Percentiles rank a stretch among this genome's conserved stretches.
phyloP scores from a whole-genome alignment of 129 eudicot species.

The Escallonia rubra region DNA sequence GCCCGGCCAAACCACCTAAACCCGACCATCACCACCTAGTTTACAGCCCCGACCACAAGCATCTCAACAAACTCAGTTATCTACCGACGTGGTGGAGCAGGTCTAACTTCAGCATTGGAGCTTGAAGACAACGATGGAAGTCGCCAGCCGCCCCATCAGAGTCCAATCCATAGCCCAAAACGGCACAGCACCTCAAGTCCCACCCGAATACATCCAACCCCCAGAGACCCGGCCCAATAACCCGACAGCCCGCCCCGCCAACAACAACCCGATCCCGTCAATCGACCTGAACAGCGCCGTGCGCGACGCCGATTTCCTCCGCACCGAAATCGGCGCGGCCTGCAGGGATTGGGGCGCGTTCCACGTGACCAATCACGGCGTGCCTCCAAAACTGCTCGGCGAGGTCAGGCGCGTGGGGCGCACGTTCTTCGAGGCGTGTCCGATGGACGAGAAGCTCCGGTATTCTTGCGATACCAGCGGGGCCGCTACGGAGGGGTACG shows the following conservation, averaged over 20 bases:
- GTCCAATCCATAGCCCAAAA: conserved; percentile 59
- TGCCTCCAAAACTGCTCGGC: conserved; percentile 36
- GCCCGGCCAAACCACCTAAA: too few relatives aligned
- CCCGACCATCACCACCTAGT: too few relatives aligned
- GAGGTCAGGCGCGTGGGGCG: conserved; percentile 42
- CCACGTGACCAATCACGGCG: conserved; percentile 72
- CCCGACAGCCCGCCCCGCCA: neutral
- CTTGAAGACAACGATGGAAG: conserved; percentile 29
- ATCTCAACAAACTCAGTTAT: too few relatives aligned
- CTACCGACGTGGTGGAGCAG: too few relatives aligned
- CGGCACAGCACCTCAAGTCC: conserved; percentile 30
- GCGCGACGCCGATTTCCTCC: conserved; percentile 5
- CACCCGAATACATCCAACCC: conserved; percentile 84
- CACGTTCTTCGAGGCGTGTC: conserved; percentile 50
- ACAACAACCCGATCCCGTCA: conserved; percentile 29
- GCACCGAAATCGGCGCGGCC: conserved; percentile 27
- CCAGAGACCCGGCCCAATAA: conserved; percentile 44
- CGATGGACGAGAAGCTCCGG: conserved; percentile 38
- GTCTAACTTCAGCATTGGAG: too few relatives aligned
- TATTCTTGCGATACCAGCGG: conserved; percentile 53
- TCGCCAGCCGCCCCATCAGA: conserved; percentile 28
- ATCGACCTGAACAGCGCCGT: conserved; percentile 32
- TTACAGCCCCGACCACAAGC: too few relatives aligned
- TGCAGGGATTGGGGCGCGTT: conserved; percentile 88
- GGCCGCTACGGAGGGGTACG: conserved; percentile 87